phyloP scores from a whole-genome alignment of 192 early-diverging fungal genomes.

The Dissophora ornata region DNA sequence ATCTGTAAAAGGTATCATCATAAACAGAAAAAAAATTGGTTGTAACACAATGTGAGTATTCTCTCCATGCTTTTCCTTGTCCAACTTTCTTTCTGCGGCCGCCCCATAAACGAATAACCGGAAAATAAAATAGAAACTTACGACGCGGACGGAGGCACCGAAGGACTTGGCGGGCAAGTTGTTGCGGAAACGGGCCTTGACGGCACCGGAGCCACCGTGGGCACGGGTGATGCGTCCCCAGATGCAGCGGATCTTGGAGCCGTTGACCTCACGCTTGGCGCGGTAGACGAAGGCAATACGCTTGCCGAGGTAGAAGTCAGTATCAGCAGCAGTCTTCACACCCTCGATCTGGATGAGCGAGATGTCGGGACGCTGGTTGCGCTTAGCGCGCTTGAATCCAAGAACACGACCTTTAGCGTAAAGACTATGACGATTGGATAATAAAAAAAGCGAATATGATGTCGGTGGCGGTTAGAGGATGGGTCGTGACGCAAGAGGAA shows the following conservation, averaged over 20 bases:
- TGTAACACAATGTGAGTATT: not conserved
- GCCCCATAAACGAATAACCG: not conserved
- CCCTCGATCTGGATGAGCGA: slow-evolving; percentile 95
- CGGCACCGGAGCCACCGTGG: slow-evolving; percentile 96
- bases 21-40: not conserved
- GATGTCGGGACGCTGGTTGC: slow-evolving; percentile 90
- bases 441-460: not conserved
- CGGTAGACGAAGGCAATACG: slow-evolving; percentile 98
- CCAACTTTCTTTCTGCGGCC: too few species aligned
- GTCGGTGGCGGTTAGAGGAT: too few species aligned
- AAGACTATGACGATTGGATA: slow-evolving; percentile 72
- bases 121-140: slow-evolving; percentile 61
- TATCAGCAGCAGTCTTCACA: slow-evolving; percentile 88
- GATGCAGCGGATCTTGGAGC: slow-evolving; percentile 95
- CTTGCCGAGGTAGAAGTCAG: slow-evolving; percentile 98
- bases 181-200: slow-evolving; percentile 96
- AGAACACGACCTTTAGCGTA: slow-evolving; percentile 98
- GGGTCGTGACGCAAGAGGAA: not conserved
- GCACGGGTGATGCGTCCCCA: slow-evolving; percentile 96
- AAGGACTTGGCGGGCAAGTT: slow-evolving; percentile 97
- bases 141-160: slow-evolving; percentile 91
- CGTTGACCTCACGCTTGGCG: slow-evolving; percentile 86
- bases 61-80: too few species aligned
- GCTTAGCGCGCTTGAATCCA: slow-evolving; percentile 94
- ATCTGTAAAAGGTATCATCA: slow-evolving; percentile 13